These are phyloP conservation scores for Santalum album DNA, from an alignment of 164 flowering plant genomes.

Conservation along the genomic window DNA sequence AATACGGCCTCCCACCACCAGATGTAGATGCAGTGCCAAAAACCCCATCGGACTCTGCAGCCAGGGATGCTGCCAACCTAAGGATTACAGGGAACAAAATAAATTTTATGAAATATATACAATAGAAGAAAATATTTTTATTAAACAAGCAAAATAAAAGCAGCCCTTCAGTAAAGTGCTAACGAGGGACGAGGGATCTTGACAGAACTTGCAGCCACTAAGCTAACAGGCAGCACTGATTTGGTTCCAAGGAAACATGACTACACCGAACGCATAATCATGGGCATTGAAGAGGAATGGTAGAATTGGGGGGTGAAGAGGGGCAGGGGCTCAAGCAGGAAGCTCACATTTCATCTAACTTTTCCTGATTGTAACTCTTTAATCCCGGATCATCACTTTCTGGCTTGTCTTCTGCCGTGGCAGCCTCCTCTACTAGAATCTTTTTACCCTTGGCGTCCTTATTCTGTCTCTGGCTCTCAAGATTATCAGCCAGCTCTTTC, in stretches of 20 bases:
- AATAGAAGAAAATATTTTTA: too few species aligned
- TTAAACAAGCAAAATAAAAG: too few species aligned
- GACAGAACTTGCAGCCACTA: too few species aligned
- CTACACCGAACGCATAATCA: too few species aligned
- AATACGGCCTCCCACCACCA: conserved; percentile 14
- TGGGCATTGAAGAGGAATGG: too few species aligned
- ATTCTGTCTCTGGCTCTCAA: conserved; percentile 34
- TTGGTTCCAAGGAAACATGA: too few species aligned
- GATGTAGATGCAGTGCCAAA: conserved; percentile 29
- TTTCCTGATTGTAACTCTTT: conserved; percentile 34
- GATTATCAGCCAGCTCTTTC: conserved; percentile 54
- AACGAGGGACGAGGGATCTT: too few species aligned
- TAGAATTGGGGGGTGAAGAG: too few species aligned
- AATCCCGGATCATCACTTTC: conserved; percentile 10
- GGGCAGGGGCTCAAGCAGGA: neutral
- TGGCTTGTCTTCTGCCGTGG: conserved; percentile 3
- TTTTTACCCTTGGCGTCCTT: conserved; percentile 51
- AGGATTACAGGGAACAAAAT: too few species aligned
- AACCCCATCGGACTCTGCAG: conserved; percentile 37
- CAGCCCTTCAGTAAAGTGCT: too few species aligned
- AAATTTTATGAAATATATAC: too few species aligned
- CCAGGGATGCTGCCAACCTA: conserved; percentile 65
- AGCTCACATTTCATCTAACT: conserved; percentile 67
- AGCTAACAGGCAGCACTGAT: too few species aligned
- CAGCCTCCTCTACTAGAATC: conserved; percentile 18